Conservation (phyloP, 495 filamentous ascomycete genomes). For the Venustampulla echinocandica region DNA sequence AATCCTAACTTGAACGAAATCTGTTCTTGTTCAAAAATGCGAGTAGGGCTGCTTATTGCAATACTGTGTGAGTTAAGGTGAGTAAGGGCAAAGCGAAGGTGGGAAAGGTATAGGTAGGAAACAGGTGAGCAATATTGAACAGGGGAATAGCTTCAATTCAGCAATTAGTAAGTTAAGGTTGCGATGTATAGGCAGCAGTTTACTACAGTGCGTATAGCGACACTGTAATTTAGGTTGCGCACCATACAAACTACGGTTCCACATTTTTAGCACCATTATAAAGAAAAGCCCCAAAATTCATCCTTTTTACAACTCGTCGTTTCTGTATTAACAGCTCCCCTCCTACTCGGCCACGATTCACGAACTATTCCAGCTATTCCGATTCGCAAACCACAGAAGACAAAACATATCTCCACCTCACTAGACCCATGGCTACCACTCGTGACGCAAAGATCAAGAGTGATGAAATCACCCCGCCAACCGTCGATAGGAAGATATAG, state of each 20-base stretch:
- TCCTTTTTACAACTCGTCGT: not conserved
- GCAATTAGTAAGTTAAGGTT: no score
- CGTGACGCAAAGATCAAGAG: not conserved
- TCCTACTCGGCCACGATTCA: not conserved
- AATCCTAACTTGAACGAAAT: constrained; percentile 7
- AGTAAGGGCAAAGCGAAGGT: no score
- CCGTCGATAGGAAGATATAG: not conserved
- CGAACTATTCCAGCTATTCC: not conserved
- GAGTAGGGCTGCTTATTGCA: constrained; percentile 1
- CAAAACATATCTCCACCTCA: not conserved
- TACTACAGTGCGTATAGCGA: no score
- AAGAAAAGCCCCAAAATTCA: constrained; percentile 2
- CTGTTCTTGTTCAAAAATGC: constrained; percentile 3
- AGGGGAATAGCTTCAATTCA: no score
- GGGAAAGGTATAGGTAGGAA: no score
- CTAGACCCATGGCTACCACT: not conserved
- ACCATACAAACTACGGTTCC: no score
- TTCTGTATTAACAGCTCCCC: not conserved
- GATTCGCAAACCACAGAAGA: not conserved
- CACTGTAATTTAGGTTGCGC: no score
- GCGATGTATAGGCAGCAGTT: no score
- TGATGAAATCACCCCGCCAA: not conserved
- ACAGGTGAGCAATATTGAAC: no score
- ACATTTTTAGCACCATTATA: no score
- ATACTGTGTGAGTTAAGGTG: no score